phyloP scores from a whole-genome alignment of 495 filamentous ascomycete species.

The Thozetella sp. region DNA sequence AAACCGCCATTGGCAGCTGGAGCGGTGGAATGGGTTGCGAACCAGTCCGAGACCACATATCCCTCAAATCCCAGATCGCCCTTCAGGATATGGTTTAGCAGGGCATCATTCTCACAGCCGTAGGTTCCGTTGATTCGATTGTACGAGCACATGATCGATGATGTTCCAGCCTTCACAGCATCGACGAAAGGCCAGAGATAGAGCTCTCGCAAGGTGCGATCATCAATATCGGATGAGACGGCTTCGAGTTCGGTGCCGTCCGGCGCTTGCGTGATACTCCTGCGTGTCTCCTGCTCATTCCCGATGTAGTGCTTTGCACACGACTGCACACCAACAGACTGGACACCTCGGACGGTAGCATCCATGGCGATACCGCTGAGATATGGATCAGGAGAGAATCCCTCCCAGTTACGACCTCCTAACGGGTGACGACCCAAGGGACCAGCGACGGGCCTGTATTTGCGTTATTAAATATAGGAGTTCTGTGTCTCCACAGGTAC shows the following conservation, averaged over 20 bases:
- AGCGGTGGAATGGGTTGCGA: slow-evolving; percentile 52
- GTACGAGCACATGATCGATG: slow-evolving; percentile 61
- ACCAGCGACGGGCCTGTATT: slow-evolving; percentile 50
- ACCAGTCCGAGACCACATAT: slow-evolving; percentile 57
- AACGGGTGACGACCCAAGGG: slow-evolving; percentile 52
- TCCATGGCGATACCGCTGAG: slow-evolving; percentile 59
- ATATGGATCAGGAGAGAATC: slow-evolving; percentile 70
- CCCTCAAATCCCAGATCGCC: slow-evolving; percentile 50
- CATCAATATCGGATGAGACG: slow-evolving; percentile 65
- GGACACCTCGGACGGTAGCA: slow-evolving; percentile 63
- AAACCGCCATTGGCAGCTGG: slow-evolving; percentile 45
- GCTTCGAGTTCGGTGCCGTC: slow-evolving; percentile 26
- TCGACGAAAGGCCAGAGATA: slow-evolving; percentile 69
- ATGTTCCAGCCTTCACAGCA: slow-evolving; percentile 50
- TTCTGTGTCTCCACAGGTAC: too few relatives aligned
- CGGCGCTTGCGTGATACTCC: slow-evolving; percentile 12
- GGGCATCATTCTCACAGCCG: slow-evolving; percentile 61
- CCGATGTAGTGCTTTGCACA: slow-evolving; percentile 63
- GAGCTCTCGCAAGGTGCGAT: slow-evolving; percentile 71
- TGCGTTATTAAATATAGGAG: not conserved
- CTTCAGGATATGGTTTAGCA: slow-evolving; percentile 42
- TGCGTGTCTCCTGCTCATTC: slow-evolving; percentile 71
- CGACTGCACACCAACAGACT: slow-evolving; percentile 63
- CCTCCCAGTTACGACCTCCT: slow-evolving; percentile 67
- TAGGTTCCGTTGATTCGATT: slow-evolving; percentile 65